Conservation (phyloP, 2,329 filamentous ascomycete genomes). For the Monosporascus sp. region DNA sequence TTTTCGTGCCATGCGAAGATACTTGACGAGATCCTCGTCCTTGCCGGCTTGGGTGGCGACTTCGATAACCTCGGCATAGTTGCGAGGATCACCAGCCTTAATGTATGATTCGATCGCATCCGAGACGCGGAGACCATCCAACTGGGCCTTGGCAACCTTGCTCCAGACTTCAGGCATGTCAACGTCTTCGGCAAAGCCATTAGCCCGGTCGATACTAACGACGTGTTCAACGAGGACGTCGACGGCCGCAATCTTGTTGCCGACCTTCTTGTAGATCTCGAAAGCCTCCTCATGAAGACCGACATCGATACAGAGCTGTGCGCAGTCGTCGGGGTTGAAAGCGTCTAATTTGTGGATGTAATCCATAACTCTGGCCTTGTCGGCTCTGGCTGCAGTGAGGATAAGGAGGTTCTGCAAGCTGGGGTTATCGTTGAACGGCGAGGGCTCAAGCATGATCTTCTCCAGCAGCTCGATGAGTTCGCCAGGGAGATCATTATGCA, state of each 20-base stretch:
- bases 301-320: slow-evolving; percentile 86
- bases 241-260: slow-evolving; percentile 79
- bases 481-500: slow-evolving; percentile 81
- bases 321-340: slow-evolving; percentile 90
- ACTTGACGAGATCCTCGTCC: slow-evolving; percentile 96
- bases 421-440: slow-evolving; percentile 94
- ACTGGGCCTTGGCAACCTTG: slow-evolving; percentile 94
- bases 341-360: slow-evolving; percentile 89
- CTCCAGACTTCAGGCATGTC: slow-evolving; percentile 96
- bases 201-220: slow-evolving; percentile 95
- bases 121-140: slow-evolving; percentile 87
- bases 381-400: slow-evolving; percentile 93
- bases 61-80: slow-evolving; percentile 94
- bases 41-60: slow-evolving; percentile 92
- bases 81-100: slow-evolving; percentile 84
- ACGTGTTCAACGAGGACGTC: slow-evolving; percentile 93
- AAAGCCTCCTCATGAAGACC: slow-evolving; percentile 96
- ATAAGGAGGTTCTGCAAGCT: slow-evolving; percentile 95
- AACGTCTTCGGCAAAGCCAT: slow-evolving; percentile 91
- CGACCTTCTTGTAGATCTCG: slow-evolving; percentile 97
- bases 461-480: slow-evolving; percentile 97
- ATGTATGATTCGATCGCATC: slow-evolving; percentile 98
- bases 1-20: slow-evolving; percentile 93
- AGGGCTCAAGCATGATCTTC: slow-evolving; percentile 99
- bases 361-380: slow-evolving; percentile 90